phyloP scores from a whole-genome alignment of 148 eudicot species.

The Pouteria glomerata region DNA sequence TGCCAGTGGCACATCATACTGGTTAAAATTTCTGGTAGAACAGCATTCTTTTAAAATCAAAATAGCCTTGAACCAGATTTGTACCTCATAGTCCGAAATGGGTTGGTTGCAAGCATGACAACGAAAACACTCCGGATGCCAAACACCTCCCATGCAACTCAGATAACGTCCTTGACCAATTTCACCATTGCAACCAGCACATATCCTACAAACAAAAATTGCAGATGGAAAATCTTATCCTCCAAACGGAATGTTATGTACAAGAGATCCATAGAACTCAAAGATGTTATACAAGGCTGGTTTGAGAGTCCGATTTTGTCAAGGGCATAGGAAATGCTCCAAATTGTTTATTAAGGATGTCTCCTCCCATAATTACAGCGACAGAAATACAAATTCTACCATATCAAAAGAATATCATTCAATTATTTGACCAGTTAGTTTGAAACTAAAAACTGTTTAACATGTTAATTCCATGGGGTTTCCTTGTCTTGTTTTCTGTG shows the following conservation, averaged over 20 bases:
- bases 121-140: slow-evolving; percentile 96
- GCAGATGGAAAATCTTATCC: neutral
- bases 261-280: neutral
- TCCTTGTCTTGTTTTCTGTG: neutral
- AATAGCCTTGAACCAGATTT: slow-evolving; percentile 3
- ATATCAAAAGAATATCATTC: neutral
- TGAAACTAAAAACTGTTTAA: neutral
- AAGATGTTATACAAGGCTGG: neutral
- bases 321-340: too few relatives aligned
- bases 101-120: slow-evolving; percentile 74
- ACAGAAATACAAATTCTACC: neutral
- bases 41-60: too few relatives aligned
- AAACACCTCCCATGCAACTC: slow-evolving; percentile 87
- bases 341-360: neutral
- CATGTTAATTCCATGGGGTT: neutral
- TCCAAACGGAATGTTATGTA: neutral
- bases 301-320: too few relatives aligned
- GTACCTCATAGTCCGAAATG: slow-evolving; percentile 87
- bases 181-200: slow-evolving; percentile 79
- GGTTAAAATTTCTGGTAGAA: too few relatives aligned
- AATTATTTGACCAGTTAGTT: neutral
- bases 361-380: too few relatives aligned
- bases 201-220: slow-evolving; percentile 31
- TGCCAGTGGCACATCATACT: too few relatives aligned
- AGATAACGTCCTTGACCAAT: slow-evolving; percentile 81